These are phyloP conservation scores for Venturia effusa DNA, from an alignment of 2,329 filamentous ascomycete species.

Conservation along the genomic window DNA sequence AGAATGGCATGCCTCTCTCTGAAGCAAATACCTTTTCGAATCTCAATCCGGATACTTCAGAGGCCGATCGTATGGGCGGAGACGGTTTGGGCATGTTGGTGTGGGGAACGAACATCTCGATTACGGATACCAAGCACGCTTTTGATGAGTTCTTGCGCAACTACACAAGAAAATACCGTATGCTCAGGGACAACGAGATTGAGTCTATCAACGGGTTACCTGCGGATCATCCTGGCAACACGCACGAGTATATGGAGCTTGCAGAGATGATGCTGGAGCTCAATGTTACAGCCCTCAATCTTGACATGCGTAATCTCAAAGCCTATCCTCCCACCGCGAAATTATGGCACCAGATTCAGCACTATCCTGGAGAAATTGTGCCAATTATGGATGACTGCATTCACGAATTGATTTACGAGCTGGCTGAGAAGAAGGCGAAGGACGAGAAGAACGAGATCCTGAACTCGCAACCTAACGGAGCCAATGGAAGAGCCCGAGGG, in stretches of 20 bases:
- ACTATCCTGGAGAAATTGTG: constrained; percentile 92
- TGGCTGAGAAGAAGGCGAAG: constrained; percentile 70
- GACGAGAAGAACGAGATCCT: constrained; percentile 39
- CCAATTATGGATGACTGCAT: constrained; percentile 92
- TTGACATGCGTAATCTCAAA: constrained; percentile 83
- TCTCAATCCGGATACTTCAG: constrained; percentile 73
- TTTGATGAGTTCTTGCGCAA: constrained; percentile 92
- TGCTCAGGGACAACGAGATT: constrained; percentile 78
- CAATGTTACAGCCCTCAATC: constrained; percentile 71
- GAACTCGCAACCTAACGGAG: constrained; percentile 30
- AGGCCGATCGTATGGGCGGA: constrained; percentile 77
- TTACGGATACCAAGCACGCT: constrained; percentile 73
- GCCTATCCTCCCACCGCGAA: constrained; percentile 87
- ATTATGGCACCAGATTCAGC: constrained; percentile 88
- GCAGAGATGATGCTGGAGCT: constrained; percentile 86
- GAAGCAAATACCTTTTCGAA: constrained; percentile 56
- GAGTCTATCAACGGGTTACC: constrained; percentile 58
- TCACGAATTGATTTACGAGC: constrained; percentile 85
- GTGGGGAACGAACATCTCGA: constrained; percentile 95
- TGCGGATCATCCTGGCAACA: constrained; percentile 57
- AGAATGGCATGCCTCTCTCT: constrained; percentile 50
- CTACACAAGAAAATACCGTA: constrained; percentile 85
- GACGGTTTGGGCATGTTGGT: constrained; percentile 65
- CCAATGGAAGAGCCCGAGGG: constrained; percentile 34
- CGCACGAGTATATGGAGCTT: constrained; percentile 73